These are phyloP conservation scores for Pyrus betulifolia DNA, from an alignment of 306 rosid species.

Conservation along the genomic window DNA sequence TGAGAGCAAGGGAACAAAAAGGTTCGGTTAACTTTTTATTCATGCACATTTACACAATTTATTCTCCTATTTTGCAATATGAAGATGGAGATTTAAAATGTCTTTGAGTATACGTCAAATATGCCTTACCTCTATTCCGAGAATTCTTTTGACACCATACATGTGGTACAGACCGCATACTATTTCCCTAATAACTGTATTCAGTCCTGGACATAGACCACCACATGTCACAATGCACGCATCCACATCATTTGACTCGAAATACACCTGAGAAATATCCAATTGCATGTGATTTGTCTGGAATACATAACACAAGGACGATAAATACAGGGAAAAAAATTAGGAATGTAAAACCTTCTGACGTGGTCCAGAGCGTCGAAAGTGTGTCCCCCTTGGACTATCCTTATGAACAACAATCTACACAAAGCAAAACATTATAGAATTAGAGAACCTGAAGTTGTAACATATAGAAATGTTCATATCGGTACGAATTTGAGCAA, in stretches of 20 bases:
- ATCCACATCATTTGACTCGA: conserved; percentile 41
- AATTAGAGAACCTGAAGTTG: background rate
- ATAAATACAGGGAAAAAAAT: background rate
- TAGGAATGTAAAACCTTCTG: conserved; percentile 26
- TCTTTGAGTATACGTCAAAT: background rate
- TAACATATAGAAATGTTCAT: background rate
- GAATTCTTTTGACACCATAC: conserved; percentile 42
- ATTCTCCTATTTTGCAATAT: background rate
- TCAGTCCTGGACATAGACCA: conserved; percentile 52
- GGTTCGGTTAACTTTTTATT: background rate
- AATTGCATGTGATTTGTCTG: background rate
- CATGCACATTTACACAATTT: background rate
- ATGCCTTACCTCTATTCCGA: conserved; percentile 40
- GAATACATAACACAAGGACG: background rate
- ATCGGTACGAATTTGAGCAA: background rate
- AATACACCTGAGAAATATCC: conserved; percentile 33
- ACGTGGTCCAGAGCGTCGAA: conserved; percentile 40
- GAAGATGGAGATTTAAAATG: background rate
- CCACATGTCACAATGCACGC: conserved; percentile 61
- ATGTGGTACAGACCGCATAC: conserved; percentile 51
- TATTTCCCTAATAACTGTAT: conserved; percentile 50
- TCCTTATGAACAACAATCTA: conserved; percentile 31
- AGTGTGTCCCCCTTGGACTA: conserved; percentile 37
- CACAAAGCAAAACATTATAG: background rate
- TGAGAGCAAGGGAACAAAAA: background rate